phyloP scores from a whole-genome alignment of 768 basidiomycete species.

The Scleroderma citrinum region DNA sequence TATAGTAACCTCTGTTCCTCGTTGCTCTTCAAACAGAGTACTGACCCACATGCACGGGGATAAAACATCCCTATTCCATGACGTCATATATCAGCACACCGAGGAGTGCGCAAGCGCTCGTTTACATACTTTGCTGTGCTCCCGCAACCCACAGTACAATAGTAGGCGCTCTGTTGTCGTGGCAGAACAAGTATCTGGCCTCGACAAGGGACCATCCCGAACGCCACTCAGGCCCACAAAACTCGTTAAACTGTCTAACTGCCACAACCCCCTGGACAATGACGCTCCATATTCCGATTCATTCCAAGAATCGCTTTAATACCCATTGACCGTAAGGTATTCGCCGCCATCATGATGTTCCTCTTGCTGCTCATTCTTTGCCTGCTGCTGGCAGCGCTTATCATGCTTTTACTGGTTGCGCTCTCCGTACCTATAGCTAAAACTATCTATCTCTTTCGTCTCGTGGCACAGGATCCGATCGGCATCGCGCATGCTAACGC shows the following conservation, averaged over 20 bases:
- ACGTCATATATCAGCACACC: not conserved
- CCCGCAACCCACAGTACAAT: no score
- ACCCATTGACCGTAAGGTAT: not conserved
- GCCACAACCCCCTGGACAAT: not conserved
- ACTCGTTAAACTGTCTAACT: not conserved
- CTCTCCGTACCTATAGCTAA: conserved; percentile 57
- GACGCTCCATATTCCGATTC: no score
- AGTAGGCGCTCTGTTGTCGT: not conserved
- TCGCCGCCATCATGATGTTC: not conserved
- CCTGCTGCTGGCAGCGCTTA: conserved; percentile 46
- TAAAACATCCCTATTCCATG: not conserved
- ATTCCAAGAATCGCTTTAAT: no score
- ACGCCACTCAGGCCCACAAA: not conserved
- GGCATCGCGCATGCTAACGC: conserved; percentile 31
- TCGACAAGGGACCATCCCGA: not conserved
- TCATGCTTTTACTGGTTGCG: conserved; percentile 57
- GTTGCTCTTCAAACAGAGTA: not conserved
- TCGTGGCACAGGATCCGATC: conserved; percentile 32
- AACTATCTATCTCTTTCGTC: conserved; percentile 49
- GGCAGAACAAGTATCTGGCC: not conserved
- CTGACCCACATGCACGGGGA: not conserved
- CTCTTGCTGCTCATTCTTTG: conserved; percentile 29
- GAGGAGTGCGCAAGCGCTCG: not conserved
- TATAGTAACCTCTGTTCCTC: not conserved
- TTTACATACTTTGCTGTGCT: no score